Evolutionary conservation across 192 early-diverging fungal species (phyloP).

Genomic region (Thoreauomyces humboldtii): DNA sequence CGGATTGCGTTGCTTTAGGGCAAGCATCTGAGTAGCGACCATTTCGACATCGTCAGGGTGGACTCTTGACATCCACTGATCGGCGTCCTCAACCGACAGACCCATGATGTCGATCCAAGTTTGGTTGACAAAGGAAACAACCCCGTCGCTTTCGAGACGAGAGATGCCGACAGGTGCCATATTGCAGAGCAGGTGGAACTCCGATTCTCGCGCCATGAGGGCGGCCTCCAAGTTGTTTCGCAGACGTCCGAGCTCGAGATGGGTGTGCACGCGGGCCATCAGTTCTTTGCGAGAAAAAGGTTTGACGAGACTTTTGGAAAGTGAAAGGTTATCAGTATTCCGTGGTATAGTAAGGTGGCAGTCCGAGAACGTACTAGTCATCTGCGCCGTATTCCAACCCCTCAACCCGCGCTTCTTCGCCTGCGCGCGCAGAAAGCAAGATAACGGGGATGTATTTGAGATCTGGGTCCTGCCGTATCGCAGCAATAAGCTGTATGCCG

Average conservation of each 20-base stretch:
- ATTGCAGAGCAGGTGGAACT: not conserved
- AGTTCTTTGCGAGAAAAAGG: conserved; percentile 7
- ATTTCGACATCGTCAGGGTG: not conserved
- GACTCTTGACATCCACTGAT: not conserved
- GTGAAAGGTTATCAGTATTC: not conserved
- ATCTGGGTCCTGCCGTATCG: not conserved
- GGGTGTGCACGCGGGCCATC: conserved; percentile 2
- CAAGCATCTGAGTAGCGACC: not conserved
- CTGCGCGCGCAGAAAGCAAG: conserved; percentile 4
- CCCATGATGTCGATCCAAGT: conserved; percentile 8
- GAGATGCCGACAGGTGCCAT: conserved; percentile 17
- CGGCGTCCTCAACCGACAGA: not conserved
- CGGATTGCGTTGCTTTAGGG: not conserved
- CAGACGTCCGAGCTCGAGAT: not conserved
- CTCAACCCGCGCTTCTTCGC: conserved; percentile 13
- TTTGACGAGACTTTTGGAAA: not conserved
- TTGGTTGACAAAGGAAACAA: not conserved
- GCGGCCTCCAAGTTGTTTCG: not conserved
- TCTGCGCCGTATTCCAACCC: conserved; percentile 10
- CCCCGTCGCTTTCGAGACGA: not conserved
- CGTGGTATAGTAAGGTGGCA: not conserved
- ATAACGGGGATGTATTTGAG: conserved; percentile 2
- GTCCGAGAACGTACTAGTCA: not conserved
- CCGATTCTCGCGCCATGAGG: not conserved
- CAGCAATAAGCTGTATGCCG: not conserved